These are phyloP conservation scores for Durio zibethinus DNA, from an alignment of 345 rosid genomes.

Conservation along the genomic window DNA sequence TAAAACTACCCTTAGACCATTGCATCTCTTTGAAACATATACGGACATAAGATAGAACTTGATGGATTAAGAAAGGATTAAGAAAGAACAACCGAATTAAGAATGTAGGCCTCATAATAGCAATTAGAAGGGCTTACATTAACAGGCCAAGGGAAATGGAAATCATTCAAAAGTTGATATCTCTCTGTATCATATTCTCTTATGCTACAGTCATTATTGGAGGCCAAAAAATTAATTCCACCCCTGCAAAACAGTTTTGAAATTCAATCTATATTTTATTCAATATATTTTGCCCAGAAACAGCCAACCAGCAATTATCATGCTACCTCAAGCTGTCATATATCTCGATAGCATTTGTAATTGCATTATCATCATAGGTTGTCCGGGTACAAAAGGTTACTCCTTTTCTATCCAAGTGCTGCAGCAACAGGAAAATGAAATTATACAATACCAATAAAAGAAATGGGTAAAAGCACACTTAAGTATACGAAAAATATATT, in stretches of 20 bases:
- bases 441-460: slow-evolving; percentile 3
- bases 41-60: not conserved
- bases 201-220: slow-evolving; percentile 50
- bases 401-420: slow-evolving; percentile 51
- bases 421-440: slow-evolving; percentile 14
- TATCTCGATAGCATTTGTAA: slow-evolving; percentile 56
- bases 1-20: not conserved
- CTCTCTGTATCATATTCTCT: slow-evolving; percentile 54
- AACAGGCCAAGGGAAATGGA: slow-evolving; percentile 57
- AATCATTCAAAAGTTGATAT: slow-evolving; percentile 48
- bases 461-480: not conserved
- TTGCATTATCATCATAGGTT: slow-evolving; percentile 59
- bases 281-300: not conserved
- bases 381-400: slow-evolving; percentile 56
- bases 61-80: too few relatives aligned
- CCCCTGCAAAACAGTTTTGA: slow-evolving; percentile 39
- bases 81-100: not conserved
- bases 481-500: not conserved
- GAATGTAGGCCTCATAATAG: not conserved
- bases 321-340: slow-evolving; percentile 51
- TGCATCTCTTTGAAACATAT: not conserved
- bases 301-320: not conserved
- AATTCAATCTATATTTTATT: not conserved
- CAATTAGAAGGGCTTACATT: slow-evolving; percentile 39
- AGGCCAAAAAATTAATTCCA: slow-evolving; percentile 48